Percentiles rank a stretch among this genome's conserved stretches.
These are phyloP conservation scores for Cochlearia excelsa DNA, from an alignment of 345 rosid genomes.

Conservation along the genomic window DNA sequence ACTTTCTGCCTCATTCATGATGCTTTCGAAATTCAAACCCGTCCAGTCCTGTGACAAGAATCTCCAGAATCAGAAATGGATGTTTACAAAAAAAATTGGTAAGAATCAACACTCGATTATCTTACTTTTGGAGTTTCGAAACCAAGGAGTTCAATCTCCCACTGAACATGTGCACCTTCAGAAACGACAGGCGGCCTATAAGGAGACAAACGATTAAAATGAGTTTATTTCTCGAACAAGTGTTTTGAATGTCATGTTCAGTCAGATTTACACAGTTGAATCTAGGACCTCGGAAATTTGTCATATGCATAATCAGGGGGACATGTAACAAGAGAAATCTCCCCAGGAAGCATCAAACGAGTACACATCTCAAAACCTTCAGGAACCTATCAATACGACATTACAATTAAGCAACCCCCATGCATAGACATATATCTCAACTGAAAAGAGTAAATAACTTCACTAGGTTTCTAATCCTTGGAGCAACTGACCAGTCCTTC, in stretches of 20 bases:
- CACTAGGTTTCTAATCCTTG: neutral
- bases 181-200: conserved; percentile 79
- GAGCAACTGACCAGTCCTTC: conserved; percentile 79
- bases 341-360: conserved; percentile 94
- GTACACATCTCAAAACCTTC: conserved; percentile 98
- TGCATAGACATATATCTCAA: neutral
- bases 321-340: conserved; percentile 83
- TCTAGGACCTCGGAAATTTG: conserved; percentile 82
- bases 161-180: conserved; percentile 81
- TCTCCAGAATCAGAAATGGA: conserved; percentile 9
- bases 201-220: conserved; percentile 13
- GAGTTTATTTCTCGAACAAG: neutral
- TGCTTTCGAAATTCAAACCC: conserved; percentile 77
- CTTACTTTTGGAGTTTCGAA: conserved; percentile 93
- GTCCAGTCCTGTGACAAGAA: conserved; percentile 84
- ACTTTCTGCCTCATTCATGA: conserved; percentile 90
- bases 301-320: conserved; percentile 98
- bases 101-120: conserved; percentile 5
- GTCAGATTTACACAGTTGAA: conserved; percentile 14
- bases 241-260: conserved; percentile 14
- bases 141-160: conserved; percentile 97
- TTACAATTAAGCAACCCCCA: neutral
- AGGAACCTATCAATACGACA: conserved; percentile 57
- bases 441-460: neutral
- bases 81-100: neutral